phyloP scores from a whole-genome alignment of 768 basidiomycete species.

The Mycena polygramma region DNA sequence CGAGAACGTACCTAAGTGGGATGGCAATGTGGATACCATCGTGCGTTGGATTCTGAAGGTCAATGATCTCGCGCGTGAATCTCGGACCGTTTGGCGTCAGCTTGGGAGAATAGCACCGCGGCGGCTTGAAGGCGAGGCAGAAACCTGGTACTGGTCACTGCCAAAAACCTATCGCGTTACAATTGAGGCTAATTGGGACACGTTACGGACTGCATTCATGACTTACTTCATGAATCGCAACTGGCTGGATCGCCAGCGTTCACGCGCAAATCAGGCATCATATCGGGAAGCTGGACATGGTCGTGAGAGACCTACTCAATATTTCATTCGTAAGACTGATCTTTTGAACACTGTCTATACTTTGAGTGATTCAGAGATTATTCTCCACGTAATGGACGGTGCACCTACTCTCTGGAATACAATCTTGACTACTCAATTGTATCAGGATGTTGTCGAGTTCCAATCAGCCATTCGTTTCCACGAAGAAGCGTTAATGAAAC shows the following conservation, averaged over 20 bases:
- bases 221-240: too few relatives aligned
- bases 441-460: neutral
- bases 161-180: neutral
- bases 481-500: constrained; percentile 4
- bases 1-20: neutral
- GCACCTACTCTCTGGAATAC: neutral
- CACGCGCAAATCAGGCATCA: neutral
- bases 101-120: neutral
- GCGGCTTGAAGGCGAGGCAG: neutral
- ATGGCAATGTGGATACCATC: neutral
- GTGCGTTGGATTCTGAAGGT: neutral
- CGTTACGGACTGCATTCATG: neutral
- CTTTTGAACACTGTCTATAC: neutral
- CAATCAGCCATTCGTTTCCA: neutral
- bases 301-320: neutral
- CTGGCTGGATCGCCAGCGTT: too few relatives aligned
- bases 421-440: neutral
- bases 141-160: neutral
- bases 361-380: neutral
- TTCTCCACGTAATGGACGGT: neutral
- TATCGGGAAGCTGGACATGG: neutral
- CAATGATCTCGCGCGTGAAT: neutral
- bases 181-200: neutral
- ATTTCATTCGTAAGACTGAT: neutral
- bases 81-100: neutral